phyloP scores from a whole-genome alignment of 1,139 yeast species.

The Saccharomycopsis hybrid region DNA sequence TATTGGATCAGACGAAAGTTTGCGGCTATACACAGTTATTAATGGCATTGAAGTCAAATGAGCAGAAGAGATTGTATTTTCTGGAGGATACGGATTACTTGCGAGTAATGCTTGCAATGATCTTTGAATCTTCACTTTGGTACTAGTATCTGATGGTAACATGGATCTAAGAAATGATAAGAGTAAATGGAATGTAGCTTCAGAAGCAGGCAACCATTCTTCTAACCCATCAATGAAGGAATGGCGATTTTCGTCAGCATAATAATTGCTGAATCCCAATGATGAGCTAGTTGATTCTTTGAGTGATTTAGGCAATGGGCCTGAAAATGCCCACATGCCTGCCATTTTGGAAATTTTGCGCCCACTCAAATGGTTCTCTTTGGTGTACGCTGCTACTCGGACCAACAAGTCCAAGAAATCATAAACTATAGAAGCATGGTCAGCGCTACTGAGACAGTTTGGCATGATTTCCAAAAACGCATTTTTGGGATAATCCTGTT shows the following conservation, averaged over 20 bases:
- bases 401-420: constrained; percentile 79
- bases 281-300: constrained; percentile 18
- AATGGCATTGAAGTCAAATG: constrained; percentile 54
- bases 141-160: constrained; percentile 57
- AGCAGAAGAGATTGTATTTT: constrained; percentile 34
- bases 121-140: constrained; percentile 52
- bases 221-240: constrained; percentile 65
- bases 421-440: constrained; percentile 84
- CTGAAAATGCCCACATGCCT: constrained; percentile 82
- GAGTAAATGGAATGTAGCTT: constrained; percentile 77
- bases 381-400: constrained; percentile 76
- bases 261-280: not conserved
- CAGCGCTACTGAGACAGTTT: constrained; percentile 70
- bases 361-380: constrained; percentile 71
- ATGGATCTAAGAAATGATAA: constrained; percentile 74
- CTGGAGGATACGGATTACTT: constrained; percentile 55
- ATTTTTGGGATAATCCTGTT: constrained; percentile 56
- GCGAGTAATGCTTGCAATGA: constrained; percentile 57
- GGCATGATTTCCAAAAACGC: constrained; percentile 82
- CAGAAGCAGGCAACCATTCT: constrained; percentile 76
- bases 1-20: constrained; percentile 52
- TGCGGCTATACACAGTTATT: constrained; percentile 60
- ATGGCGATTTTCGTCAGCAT: constrained; percentile 21
- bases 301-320: constrained; percentile 22
- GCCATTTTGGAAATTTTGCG: constrained; percentile 76